A percentile compares a stretch with the other conserved stretches of the same genome.
Conservation (phyloP, 2,329 filamentous ascomycete genomes). For the Scorias spongiosa region DNA sequence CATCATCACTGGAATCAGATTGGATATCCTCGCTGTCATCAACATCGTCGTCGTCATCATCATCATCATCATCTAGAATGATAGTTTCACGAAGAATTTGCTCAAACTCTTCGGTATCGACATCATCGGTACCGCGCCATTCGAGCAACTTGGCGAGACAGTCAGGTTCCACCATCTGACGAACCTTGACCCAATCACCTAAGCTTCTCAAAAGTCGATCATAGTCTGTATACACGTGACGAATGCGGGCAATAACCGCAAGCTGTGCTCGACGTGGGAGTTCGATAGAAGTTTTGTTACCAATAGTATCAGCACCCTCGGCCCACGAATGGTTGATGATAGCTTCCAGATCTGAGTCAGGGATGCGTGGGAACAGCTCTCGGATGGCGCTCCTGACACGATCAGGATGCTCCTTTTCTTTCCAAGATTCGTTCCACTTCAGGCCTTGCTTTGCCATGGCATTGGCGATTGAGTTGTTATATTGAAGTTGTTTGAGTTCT, state of each 20-base stretch:
- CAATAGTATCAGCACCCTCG: conserved; percentile 42
- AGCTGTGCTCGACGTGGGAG: conserved; percentile 44
- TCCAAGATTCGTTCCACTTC: conserved; percentile 2
- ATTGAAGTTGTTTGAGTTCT: conserved; percentile 9
- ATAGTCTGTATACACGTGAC: conserved; percentile 48
- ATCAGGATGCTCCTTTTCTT: conserved; percentile 25
- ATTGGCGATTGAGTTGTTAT: conserved; percentile 16
- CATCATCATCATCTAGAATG: conserved; percentile 47
- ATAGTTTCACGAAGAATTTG: conserved; percentile 50
- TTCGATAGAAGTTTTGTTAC: conserved; percentile 38
- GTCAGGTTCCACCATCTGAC: conserved; percentile 38
- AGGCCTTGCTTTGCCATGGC: conserved; percentile 22
- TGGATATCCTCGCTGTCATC: conserved; percentile 26
- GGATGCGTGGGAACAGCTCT: conserved; percentile 49
- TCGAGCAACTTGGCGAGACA: conserved; percentile 42
- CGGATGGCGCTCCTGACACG: conserved; percentile 43
- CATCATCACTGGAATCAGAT: conserved; percentile 1
- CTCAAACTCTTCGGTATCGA: conserved; percentile 35
- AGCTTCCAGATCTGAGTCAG: conserved; percentile 39
- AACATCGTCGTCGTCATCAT: conserved; percentile 39
- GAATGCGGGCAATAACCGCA: conserved; percentile 46
- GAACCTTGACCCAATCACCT: conserved; percentile 37
- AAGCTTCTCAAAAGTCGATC: conserved; percentile 40
- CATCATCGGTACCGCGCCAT: conserved; percentile 43
- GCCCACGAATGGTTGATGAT: conserved; percentile 47